Evolutionary conservation across 805 yeast species (phyloP).

Genomic region (Komagataella pseudopastoris): DNA sequence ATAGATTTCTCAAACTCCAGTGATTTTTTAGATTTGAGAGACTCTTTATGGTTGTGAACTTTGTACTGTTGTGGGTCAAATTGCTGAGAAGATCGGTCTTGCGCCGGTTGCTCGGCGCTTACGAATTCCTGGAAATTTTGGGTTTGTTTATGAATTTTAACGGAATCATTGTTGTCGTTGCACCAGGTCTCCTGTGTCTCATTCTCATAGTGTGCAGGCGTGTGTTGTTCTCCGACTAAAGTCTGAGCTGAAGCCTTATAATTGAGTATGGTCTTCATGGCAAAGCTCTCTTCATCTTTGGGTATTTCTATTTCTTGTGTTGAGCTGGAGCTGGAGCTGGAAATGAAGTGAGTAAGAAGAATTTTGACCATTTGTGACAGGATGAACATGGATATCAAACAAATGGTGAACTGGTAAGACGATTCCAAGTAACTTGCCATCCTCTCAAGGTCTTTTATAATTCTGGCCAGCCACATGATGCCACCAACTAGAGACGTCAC

Average conservation of each 20-base stretch:
- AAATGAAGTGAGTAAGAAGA: not conserved
- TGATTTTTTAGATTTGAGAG: not conserved
- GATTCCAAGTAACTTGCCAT: not conserved
- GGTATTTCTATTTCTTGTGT: not conserved
- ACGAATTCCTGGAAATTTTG: not conserved
- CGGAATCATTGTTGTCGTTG: not conserved
- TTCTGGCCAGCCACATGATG: not conserved
- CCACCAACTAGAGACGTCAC: not conserved
- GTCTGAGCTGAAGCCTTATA: not conserved
- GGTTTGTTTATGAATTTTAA: not conserved
- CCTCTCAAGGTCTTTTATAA: not conserved
- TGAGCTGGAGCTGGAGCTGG: not conserved
- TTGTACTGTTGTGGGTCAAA: not conserved
- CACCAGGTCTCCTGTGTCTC: not conserved
- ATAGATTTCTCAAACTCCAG: constrained; percentile 1
- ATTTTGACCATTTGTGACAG: not conserved
- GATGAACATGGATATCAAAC: not conserved
- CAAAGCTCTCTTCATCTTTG: not conserved
- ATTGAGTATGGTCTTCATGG: not conserved
- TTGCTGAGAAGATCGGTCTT: not conserved
- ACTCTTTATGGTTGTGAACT: not conserved
- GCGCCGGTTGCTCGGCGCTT: not conserved
- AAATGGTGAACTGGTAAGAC: not conserved
- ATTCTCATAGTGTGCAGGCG: not conserved
- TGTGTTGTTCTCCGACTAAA: not conserved